Evolutionary conservation across 106 monocot species (phyloP).

Genomic region (Dioscorea zingiberensis): DNA sequence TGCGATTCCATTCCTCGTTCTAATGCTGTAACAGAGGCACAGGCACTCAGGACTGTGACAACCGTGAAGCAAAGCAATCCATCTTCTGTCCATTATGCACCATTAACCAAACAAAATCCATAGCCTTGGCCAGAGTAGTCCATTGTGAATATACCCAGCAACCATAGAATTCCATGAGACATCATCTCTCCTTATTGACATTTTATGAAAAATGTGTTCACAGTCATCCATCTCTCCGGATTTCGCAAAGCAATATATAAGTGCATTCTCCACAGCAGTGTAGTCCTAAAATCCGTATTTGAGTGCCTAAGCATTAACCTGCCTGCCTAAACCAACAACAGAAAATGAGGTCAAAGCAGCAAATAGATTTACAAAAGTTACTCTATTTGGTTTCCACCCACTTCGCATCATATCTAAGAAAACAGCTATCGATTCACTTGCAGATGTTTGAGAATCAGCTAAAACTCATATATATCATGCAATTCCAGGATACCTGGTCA

Average conservation of each 20-base stretch:
- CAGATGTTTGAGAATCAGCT: slow-evolving; percentile 30
- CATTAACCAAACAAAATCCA: slow-evolving; percentile 86
- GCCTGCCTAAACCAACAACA: slow-evolving; percentile 31
- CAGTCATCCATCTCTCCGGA: slow-evolving; percentile 54
- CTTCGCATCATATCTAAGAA: slow-evolving; percentile 64
- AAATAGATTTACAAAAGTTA: slow-evolving; percentile 63
- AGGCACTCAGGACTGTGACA: slow-evolving; percentile 60
- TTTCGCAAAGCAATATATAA: slow-evolving; percentile 69
- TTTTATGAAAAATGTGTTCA: slow-evolving; percentile 50
- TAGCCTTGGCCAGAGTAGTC: slow-evolving; percentile 46
- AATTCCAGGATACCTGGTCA: slow-evolving; percentile 89
- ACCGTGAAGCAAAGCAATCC: slow-evolving; percentile 65
- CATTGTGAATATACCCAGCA: slow-evolving; percentile 74
- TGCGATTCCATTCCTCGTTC: slow-evolving; percentile 87
- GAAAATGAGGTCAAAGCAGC: slow-evolving; percentile 50
- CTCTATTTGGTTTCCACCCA: slow-evolving; percentile 59
- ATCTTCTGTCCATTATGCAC: slow-evolving; percentile 44
- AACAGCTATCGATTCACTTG: slow-evolving; percentile 22
- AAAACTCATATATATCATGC: slow-evolving; percentile 70
- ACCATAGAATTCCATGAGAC: slow-evolving; percentile 92
- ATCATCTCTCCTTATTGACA: slow-evolving; percentile 53
- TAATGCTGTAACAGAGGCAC: slow-evolving; percentile 66
- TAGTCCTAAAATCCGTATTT: slow-evolving; percentile 41
- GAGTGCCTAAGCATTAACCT: slow-evolving; percentile 42
- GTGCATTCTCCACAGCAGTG: slow-evolving; percentile 50